These are phyloP conservation scores for Colletotrichum costaricense DNA, from an alignment of 2,329 filamentous ascomycete species.

Conservation along the genomic window DNA sequence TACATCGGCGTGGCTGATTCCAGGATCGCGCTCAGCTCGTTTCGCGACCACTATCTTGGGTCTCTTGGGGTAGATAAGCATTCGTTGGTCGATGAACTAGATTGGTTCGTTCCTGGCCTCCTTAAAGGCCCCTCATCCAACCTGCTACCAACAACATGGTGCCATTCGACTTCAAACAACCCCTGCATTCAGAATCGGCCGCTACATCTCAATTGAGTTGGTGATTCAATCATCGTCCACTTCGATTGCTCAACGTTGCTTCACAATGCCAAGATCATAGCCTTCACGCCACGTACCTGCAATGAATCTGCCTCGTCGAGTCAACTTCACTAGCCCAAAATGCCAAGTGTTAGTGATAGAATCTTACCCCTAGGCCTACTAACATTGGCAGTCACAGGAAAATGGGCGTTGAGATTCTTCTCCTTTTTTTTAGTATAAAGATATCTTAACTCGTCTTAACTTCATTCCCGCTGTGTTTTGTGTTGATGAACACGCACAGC, in stretches of 20 bases:
- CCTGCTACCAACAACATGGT: neutral
- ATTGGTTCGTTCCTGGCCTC: neutral
- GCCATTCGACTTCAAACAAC: neutral
- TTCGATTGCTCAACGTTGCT: neutral
- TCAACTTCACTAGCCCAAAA: neutral
- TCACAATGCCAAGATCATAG: neutral
- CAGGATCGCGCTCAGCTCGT: neutral
- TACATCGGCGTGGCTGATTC: neutral
- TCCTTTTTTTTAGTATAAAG: neutral
- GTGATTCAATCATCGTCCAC: neutral
- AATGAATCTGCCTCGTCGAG: neutral
- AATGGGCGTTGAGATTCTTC: neutral
- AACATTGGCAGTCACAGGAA: neutral
- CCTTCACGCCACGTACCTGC: neutral
- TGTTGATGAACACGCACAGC: neutral
- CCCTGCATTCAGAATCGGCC: neutral
- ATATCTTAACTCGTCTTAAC: neutral
- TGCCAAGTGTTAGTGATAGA: neutral
- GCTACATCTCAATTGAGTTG: neutral
- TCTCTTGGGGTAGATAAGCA: neutral
- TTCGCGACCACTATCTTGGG: neutral
- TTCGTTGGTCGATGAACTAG: neutral
- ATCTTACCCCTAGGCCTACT: neutral
- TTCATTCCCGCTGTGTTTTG: neutral
- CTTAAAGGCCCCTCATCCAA: neutral